Base-by-base conservation (phyloP, 345 rosid genomes). In the Lepidium didymum region DNA sequence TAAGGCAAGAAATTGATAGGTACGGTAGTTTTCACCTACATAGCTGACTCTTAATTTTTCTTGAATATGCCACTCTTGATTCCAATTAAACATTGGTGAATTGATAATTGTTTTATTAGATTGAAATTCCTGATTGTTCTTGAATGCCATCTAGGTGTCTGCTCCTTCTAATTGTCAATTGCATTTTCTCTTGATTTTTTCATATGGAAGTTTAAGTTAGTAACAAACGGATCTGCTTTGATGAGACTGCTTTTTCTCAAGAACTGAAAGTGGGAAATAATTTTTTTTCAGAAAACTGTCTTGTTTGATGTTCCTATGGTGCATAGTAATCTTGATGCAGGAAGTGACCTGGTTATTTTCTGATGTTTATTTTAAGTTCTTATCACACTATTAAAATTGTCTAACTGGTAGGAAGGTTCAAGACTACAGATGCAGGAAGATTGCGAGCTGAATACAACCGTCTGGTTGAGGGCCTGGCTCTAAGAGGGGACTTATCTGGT, bases 401-500 rank as follows among this genome's bases (percentile, higher is more conserved):
- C 72, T 81, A 75, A 72, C 66, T 87, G 97, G 87, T 93, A 91
- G 98, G 93, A 91, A 94, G 99, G 97, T 94, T 91, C 86, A 91
- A 89, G 90, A 88, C 93, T 82, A 84, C 96, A 33, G 99, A 94
- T 83, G 99, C 87, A 34, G 83, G 89, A 68, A 85, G 99, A 76
- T 69, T 94, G 76, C 96, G 87, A 70, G 86, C 96, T 75, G 99
- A 94, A 81, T 94, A 94, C 72, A 86, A 81, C 76, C 85, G 96
- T 42, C 89, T 94, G 42, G 93, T 94, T 67, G 93, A 94, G 71
- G 99, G 99, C 72, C 82, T 94, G 81, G 97, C 99, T 64, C 74
- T 58, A 42, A 85, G 99, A 81, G 96, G 96, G 80, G 86, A 87
- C 81, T 85, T 94, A 52, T 71, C 81, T 63, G 82, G 99, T 94